A percentile compares a stretch with the other conserved stretches of the same genome.
These are phyloP conservation scores for Meyerozyma carpophila DNA, from an alignment of 1,139 yeast genomes.

Conservation along the genomic window DNA sequence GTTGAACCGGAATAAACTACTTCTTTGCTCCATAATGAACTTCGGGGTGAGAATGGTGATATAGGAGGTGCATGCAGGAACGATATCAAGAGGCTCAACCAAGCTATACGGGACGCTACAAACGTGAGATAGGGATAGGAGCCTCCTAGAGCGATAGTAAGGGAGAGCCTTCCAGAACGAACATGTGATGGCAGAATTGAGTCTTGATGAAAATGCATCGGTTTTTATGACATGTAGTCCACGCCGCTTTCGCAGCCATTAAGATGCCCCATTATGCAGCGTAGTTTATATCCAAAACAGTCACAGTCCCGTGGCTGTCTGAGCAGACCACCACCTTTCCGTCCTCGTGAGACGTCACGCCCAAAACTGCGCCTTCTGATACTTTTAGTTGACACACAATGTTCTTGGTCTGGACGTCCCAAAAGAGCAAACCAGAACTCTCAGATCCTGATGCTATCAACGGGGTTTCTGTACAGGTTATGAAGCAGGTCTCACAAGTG, in stretches of 20 bases:
- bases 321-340: conserved; percentile 7
- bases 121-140: no score
- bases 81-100: neutral
- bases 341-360: conserved; percentile 4
- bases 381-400: conserved; percentile 29
- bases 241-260: neutral
- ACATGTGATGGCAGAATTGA: neutral
- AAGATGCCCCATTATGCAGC: no score
- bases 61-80: neutral
- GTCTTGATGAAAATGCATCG: no score
- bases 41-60: neutral
- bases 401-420: conserved; percentile 73
- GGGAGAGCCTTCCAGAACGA: neutral
- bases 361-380: conserved; percentile 6
- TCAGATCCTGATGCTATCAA: conserved; percentile 67
- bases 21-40: conserved; percentile 28
- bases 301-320: conserved; percentile 7
- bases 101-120: no score
- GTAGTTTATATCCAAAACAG: conserved; percentile 4
- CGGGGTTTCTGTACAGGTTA: conserved; percentile 27
- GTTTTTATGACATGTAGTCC: no score
- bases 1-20: conserved; percentile 46
- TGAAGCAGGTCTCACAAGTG: conserved; percentile 45
- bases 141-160: neutral
- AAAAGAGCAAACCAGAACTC: conserved; percentile 50